Percentiles rank a stretch among this genome's conserved stretches.
Evolutionary conservation across 2,329 filamentous ascomycete genomes (phyloP).

Genomic region (Fusarium sp.): DNA sequence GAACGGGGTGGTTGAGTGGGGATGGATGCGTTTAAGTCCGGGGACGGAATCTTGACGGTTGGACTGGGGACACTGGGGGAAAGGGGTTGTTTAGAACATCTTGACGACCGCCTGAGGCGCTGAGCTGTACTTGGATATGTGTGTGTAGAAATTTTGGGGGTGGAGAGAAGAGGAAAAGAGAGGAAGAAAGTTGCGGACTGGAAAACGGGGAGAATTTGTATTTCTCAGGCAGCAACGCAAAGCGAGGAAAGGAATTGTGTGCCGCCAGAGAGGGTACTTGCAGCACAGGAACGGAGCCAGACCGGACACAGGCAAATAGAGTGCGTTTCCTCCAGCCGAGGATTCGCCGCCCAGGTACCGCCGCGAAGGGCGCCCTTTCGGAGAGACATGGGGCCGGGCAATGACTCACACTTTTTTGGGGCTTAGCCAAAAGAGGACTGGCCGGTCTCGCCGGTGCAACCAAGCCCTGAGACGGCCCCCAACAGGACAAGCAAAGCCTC

Average conservation of each 20-base stretch:
- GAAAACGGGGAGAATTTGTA: slow-evolving; percentile 55
- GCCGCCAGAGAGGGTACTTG: slow-evolving; percentile 18
- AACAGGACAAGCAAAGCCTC: slow-evolving; percentile 29
- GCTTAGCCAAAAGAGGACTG: slow-evolving; percentile 46
- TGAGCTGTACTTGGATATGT: slow-evolving; percentile 43
- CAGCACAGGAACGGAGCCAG: slow-evolving; percentile 33
- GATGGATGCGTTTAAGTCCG: slow-evolving; percentile 54
- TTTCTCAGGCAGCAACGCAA: slow-evolving; percentile 60
- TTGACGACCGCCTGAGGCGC: slow-evolving; percentile 59
- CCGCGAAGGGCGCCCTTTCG: slow-evolving; percentile 38
- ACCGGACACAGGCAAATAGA: slow-evolving; percentile 27
- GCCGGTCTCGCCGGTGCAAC: slow-evolving; percentile 40
- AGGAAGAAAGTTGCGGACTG: slow-evolving; percentile 41
- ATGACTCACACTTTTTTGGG: slow-evolving; percentile 51
- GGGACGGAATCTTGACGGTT: slow-evolving; percentile 67
- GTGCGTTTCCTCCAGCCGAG: slow-evolving; percentile 15
- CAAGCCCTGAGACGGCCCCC: slow-evolving; percentile 39
- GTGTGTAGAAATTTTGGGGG: slow-evolving; percentile 50
- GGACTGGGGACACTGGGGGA: slow-evolving; percentile 51
- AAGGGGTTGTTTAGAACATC: slow-evolving; percentile 68
- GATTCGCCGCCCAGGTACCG: slow-evolving; percentile 29
- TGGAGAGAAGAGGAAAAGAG: slow-evolving; percentile 51
- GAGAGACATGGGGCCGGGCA: slow-evolving; percentile 44
- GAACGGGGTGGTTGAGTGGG: slow-evolving; percentile 60
- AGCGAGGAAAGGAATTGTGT: slow-evolving; percentile 37